These are phyloP conservation scores for Cymodocea nodosa DNA, from an alignment of 116 monocot genomes.

Conservation along the genomic window DNA sequence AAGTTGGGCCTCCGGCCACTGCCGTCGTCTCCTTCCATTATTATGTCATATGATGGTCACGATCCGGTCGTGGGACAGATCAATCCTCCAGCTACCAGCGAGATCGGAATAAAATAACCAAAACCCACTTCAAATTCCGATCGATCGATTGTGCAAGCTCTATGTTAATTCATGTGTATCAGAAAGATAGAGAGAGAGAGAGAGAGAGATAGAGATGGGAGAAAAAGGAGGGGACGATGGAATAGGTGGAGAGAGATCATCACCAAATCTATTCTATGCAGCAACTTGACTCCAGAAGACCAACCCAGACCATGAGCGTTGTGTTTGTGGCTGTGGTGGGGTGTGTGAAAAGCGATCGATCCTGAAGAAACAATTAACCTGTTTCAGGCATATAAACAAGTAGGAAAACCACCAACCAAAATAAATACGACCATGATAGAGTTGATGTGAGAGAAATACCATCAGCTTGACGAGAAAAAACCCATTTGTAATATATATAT, in stretches of 20 bases:
- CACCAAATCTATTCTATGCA: background rate
- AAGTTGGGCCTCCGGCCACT: constrained; percentile 48
- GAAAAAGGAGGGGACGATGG: background rate
- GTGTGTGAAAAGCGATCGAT: background rate
- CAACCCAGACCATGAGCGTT: background rate
- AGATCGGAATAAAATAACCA: background rate
- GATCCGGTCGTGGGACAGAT: background rate
- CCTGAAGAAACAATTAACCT: background rate
- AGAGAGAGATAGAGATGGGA: too few relatives aligned
- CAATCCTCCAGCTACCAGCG: background rate
- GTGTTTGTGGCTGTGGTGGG: background rate
- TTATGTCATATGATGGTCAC: background rate
- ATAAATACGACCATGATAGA: background rate
- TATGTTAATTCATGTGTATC: background rate
- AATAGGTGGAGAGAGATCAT: background rate
- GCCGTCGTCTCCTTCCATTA: constrained; percentile 35
- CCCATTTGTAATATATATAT: too few relatives aligned
- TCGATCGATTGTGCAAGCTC: background rate
- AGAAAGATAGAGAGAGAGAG: background rate
- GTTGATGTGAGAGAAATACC: constrained; percentile 3
- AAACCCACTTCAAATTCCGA: background rate
- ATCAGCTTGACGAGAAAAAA: background rate
- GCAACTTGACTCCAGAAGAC: background rate
- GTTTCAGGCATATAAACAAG: background rate
- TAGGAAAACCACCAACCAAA: background rate